phyloP scores from a whole-genome alignment of 495 filamentous ascomycete genomes.

The Rostrohypoxylon terebratum region DNA sequence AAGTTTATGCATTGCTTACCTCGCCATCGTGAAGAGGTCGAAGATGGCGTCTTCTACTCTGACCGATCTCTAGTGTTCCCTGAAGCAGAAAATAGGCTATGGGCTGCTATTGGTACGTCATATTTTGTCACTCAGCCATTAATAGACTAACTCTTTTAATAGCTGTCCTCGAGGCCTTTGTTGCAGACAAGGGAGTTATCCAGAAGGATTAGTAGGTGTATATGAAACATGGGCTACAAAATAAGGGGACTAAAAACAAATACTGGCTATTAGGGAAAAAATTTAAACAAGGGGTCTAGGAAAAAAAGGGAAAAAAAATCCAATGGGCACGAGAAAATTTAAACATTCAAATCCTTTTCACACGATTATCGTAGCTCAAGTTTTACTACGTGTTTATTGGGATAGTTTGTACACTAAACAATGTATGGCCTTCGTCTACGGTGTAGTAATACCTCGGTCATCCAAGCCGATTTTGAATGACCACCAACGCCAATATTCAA shows the following conservation, averaged over 20 bases:
- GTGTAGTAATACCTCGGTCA: conserved; percentile 27
- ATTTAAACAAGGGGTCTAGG: background rate
- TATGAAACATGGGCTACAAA: background rate
- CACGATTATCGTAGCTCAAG: background rate
- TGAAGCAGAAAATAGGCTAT: conserved; percentile 94
- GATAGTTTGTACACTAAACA: conserved; percentile 33
- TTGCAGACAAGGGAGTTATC: conserved; percentile 83
- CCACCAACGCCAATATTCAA: conserved; percentile 39
- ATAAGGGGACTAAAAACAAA: background rate
- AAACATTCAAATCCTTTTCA: background rate
- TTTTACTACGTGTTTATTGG: conserved; percentile 15
- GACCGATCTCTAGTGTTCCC: conserved; percentile 84
- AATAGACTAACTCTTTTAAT: conserved; percentile 36
- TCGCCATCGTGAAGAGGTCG: conserved; percentile 93
- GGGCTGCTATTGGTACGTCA: conserved; percentile 79
- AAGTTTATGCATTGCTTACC: conserved; percentile 99
- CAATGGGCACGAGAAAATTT: background rate
- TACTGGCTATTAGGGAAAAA: background rate
- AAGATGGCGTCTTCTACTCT: conserved; percentile 93
- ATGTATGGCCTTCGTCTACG: conserved; percentile 27
- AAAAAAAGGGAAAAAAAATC: background rate
- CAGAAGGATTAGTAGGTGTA: background rate
- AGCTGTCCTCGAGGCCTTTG: conserved; percentile 88
- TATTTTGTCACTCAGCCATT: background rate
- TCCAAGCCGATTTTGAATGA: conserved; percentile 28